Conservation (phyloP, 2,329 filamentous ascomycete genomes). For the Exserohilum turcica region DNA sequence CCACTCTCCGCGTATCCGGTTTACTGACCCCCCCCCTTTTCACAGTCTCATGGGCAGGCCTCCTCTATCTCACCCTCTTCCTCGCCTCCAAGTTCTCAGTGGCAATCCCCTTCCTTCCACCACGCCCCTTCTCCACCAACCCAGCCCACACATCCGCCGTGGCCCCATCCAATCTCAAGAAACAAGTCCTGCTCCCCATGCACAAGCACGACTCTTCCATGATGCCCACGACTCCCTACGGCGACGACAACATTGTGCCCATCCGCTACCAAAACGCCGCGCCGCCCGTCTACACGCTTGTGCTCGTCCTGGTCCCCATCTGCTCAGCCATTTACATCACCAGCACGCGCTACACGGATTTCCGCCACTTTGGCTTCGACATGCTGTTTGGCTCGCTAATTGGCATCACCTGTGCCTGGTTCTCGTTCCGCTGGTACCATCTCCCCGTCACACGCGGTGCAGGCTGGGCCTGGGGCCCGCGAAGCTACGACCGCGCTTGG, state of each 20-base stretch:
- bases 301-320: constrained; percentile 72
- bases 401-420: constrained; percentile 71
- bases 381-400: constrained; percentile 84
- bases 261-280: constrained; percentile 77
- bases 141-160: constrained; percentile 56
- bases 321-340: constrained; percentile 79
- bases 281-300: constrained; percentile 78
- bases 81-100: constrained; percentile 82
- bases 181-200: constrained; percentile 26
- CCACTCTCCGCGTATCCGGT: background rate
- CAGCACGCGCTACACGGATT: constrained; percentile 86
- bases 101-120: constrained; percentile 70
- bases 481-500: constrained; percentile 74
- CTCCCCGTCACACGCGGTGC: constrained; percentile 76
- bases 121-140: constrained; percentile 54
- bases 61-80: constrained; percentile 86
- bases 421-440: constrained; percentile 86
- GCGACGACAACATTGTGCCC: constrained; percentile 52
- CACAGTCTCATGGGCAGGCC: constrained; percentile 71
- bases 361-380: constrained; percentile 90
- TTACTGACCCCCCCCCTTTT: background rate
- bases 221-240: constrained; percentile 21
- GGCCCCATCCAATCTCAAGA: constrained; percentile 40
- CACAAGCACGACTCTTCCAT: constrained; percentile 33
- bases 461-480: constrained; percentile 87